A percentile compares a stretch with the other conserved stretches of the same genome.
Evolutionary conservation across 257 asterid genomes (phyloP).

Genomic region (Solanum sejunctum): DNA sequence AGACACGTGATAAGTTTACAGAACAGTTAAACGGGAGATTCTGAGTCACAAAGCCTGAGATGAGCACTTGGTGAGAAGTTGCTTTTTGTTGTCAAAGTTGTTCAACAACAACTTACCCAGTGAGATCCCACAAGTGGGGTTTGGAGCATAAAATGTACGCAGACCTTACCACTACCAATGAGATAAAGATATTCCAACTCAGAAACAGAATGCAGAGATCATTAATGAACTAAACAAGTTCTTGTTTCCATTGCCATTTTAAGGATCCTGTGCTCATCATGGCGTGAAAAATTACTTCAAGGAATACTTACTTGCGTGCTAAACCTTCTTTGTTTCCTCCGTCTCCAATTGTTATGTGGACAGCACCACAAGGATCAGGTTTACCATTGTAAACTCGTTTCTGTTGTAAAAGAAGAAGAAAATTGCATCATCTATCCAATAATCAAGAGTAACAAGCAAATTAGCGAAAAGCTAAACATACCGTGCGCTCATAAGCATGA

Average conservation of each 20-base stretch:
- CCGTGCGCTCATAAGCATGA: slow-evolving; percentile 96
- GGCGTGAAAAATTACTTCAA: not conserved
- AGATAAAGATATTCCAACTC: not conserved
- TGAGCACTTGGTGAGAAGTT: not conserved
- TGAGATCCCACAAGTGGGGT: no score
- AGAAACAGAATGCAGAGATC: not conserved
- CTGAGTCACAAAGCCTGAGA: not conserved
- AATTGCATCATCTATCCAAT: not conserved
- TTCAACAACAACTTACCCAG: not conserved
- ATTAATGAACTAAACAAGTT: not conserved
- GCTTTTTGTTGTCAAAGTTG: not conserved
- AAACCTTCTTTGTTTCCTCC: slow-evolving; percentile 96
- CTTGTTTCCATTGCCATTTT: not conserved
- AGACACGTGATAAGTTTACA: not conserved
- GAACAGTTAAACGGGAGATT: not conserved
- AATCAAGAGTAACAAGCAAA: not conserved
- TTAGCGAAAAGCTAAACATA: slow-evolving; percentile 12
- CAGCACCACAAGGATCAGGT: slow-evolving; percentile 64
- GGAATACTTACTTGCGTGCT: slow-evolving; percentile 47
- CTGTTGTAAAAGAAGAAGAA: slow-evolving; percentile 25
- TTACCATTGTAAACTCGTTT: slow-evolving; percentile 46
- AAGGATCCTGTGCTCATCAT: not conserved
- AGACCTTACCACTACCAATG: no score
- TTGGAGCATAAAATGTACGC: no score
- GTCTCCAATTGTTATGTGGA: slow-evolving; percentile 88